phyloP scores from a whole-genome alignment of 352 stramenopile species.

The Pythium rishiriense region DNA sequence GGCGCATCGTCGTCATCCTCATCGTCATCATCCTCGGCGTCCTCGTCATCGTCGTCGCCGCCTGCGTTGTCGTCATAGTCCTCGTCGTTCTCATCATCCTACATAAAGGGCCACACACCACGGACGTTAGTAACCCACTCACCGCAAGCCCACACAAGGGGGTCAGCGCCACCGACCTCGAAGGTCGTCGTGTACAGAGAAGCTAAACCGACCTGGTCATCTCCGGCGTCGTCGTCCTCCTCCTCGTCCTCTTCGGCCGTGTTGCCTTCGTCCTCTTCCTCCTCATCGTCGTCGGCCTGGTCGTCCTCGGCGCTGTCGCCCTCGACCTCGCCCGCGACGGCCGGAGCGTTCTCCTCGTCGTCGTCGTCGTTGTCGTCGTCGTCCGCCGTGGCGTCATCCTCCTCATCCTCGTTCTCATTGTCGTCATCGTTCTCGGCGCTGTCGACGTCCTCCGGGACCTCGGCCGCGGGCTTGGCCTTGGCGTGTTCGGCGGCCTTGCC shows the following conservation, averaged over 20 bases:
- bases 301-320: conserved; percentile 45
- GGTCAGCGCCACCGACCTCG: conserved; percentile 34
- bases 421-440: conserved; percentile 29
- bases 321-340: conserved; percentile 31
- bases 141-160: background rate
- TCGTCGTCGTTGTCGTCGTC: conserved; percentile 36
- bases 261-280: conserved; percentile 28
- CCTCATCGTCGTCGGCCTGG: conserved; percentile 33
- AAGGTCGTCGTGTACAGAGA: conserved; percentile 69
- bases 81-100: conserved; percentile 56
- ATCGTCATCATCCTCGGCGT: conserved; percentile 36
- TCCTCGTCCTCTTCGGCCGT: conserved; percentile 26
- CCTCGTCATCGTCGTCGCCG: conserved; percentile 25
- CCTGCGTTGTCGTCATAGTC: conserved; percentile 35
- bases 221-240: conserved; percentile 35
- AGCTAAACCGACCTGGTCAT: conserved; percentile 54
- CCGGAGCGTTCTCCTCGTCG: conserved; percentile 35
- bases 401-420: conserved; percentile 29
- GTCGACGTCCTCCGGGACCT: conserved; percentile 28
- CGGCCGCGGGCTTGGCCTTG: conserved; percentile 23
- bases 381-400: conserved; percentile 30
- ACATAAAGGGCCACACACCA: background rate
- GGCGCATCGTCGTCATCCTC: conserved; percentile 48
- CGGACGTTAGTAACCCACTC: background rate
- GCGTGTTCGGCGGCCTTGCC: conserved; percentile 22